A percentile compares a stretch with the other conserved stretches of the same genome.
These are phyloP conservation scores for Funneliformis geosporum DNA, from an alignment of 192 early-diverging fungal genomes.

Conservation along the genomic window DNA sequence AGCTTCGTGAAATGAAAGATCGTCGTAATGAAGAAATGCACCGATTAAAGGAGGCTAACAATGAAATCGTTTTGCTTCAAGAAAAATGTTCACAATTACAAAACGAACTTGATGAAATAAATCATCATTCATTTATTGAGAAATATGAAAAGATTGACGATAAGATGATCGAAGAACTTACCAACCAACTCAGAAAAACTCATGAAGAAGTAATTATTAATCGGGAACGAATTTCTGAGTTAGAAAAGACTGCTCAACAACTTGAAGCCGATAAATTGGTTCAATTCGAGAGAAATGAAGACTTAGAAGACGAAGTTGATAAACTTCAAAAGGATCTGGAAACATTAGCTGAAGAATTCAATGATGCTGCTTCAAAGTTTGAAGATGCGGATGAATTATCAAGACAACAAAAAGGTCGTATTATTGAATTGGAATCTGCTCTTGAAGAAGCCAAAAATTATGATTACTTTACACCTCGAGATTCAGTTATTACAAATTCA, in stretches of 20 bases:
- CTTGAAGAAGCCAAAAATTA: slow-evolving; percentile 29
- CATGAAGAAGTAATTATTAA: neutral
- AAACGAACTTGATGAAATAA: slow-evolving; percentile 6
- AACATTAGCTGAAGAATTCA: slow-evolving; percentile 43
- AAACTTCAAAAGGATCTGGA: slow-evolving; percentile 41
- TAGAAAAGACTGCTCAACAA: slow-evolving; percentile 13
- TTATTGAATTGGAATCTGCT: slow-evolving; percentile 37
- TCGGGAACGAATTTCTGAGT: neutral
- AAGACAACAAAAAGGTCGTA: slow-evolving; percentile 39
- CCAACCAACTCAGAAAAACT: slow-evolving; percentile 5
- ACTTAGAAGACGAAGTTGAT: slow-evolving; percentile 31
- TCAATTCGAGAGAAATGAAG: slow-evolving; percentile 9
- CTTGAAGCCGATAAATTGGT: slow-evolving; percentile 19
- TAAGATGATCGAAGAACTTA: slow-evolving; percentile 15
- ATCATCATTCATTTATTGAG: slow-evolving; percentile 4
- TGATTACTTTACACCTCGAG: neutral
- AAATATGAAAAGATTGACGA: slow-evolving; percentile 17
- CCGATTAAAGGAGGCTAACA: slow-evolving; percentile 19
- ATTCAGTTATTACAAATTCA: slow-evolving; percentile 4
- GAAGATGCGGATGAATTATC: slow-evolving; percentile 42
- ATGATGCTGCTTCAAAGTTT: slow-evolving; percentile 37
- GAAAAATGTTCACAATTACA: slow-evolving; percentile 16
- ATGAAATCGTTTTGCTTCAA: neutral
- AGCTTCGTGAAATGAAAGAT: slow-evolving; percentile 5
- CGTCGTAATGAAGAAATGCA: neutral